Conservation (phyloP, 2,329 filamentous ascomycete species). For the Exophiala spinifera region DNA sequence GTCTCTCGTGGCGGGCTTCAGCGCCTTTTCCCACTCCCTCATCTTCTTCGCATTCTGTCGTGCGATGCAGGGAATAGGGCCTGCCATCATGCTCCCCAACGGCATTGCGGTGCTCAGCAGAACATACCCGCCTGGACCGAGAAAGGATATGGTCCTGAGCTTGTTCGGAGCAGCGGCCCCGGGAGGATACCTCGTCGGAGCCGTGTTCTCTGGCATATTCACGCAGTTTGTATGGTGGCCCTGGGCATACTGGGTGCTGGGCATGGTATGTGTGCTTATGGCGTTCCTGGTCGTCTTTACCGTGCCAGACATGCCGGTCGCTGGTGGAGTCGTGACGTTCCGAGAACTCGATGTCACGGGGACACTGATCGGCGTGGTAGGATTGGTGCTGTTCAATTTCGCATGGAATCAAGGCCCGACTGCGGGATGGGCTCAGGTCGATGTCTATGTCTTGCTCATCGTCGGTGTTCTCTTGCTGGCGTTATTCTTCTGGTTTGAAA, state of each 20-base stretch:
- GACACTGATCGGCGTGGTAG: constrained; percentile 46
- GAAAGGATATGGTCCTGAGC: constrained; percentile 50
- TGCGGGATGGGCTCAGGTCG: constrained; percentile 46
- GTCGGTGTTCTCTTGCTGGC: constrained; percentile 47
- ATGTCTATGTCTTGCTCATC: constrained; percentile 47
- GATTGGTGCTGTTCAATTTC: constrained; percentile 54
- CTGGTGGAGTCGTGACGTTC: constrained; percentile 31
- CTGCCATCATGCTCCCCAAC: constrained; percentile 49
- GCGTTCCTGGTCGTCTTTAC: constrained; percentile 37
- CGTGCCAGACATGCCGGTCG: constrained; percentile 38
- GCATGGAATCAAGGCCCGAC: constrained; percentile 54
- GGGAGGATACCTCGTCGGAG: constrained; percentile 43
- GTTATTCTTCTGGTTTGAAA: constrained; percentile 47
- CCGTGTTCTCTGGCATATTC: constrained; percentile 40
- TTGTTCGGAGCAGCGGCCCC: constrained; percentile 50
- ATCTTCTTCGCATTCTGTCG: constrained; percentile 36
- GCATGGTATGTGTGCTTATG: constrained; percentile 39
- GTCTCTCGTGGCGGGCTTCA: constrained; percentile 46
- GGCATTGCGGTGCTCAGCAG: constrained; percentile 47
- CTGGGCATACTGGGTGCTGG: constrained; percentile 49
- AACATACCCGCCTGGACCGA: constrained; percentile 43
- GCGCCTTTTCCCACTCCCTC: constrained; percentile 36
- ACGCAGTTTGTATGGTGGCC: constrained; percentile 48
- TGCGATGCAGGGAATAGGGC: constrained; percentile 47
- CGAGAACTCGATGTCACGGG: constrained; percentile 42